Conservation (phyloP, 2,329 filamentous ascomycete species). For the Parascedosporium putredinis region DNA sequence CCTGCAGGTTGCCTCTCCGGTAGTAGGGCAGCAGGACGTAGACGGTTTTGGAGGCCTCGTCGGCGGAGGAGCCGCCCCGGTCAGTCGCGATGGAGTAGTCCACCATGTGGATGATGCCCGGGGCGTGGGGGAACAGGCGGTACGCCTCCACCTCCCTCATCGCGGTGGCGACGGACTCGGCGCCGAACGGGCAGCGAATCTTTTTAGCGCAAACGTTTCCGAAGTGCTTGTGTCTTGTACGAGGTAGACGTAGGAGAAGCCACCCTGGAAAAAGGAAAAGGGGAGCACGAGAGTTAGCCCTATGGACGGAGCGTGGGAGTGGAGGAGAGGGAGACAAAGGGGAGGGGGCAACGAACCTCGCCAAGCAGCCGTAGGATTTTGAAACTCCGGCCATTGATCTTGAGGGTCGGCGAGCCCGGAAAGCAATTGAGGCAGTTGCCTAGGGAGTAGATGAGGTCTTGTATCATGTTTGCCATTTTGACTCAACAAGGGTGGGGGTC, state of each 20-base stretch:
- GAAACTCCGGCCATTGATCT: slow-evolving; percentile 90
- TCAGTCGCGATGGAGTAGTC: slow-evolving; percentile 77
- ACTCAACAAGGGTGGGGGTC: too few relatives aligned
- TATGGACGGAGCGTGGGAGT: background rate
- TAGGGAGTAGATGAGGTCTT: slow-evolving; percentile 83
- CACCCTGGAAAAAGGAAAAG: slow-evolving; percentile 48
- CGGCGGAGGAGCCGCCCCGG: slow-evolving; percentile 42
- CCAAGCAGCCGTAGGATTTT: slow-evolving; percentile 90
- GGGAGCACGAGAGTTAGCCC: background rate
- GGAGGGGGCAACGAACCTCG: slow-evolving; percentile 51
- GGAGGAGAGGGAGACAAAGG: background rate
- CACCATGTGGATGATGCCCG: slow-evolving; percentile 76
- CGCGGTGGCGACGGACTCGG: slow-evolving; percentile 88
- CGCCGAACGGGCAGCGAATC: slow-evolving; percentile 95
- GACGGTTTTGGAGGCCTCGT: slow-evolving; percentile 71
- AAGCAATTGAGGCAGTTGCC: slow-evolving; percentile 96
- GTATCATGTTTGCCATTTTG: slow-evolving; percentile 69
- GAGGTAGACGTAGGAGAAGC: slow-evolving; percentile 98
- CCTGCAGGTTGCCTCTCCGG: slow-evolving; percentile 86
- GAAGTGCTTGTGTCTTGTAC: slow-evolving; percentile 82
- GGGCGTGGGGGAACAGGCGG: slow-evolving; percentile 70
- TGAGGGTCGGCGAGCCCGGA: slow-evolving; percentile 83
- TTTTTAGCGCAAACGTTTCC: slow-evolving; percentile 94
- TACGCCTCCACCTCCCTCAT: slow-evolving; percentile 98
- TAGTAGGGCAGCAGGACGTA: slow-evolving; percentile 97